Base-by-base conservation (phyloP, 495 filamentous ascomycete genomes). In the Hyaloscypha bicolor region DNA sequence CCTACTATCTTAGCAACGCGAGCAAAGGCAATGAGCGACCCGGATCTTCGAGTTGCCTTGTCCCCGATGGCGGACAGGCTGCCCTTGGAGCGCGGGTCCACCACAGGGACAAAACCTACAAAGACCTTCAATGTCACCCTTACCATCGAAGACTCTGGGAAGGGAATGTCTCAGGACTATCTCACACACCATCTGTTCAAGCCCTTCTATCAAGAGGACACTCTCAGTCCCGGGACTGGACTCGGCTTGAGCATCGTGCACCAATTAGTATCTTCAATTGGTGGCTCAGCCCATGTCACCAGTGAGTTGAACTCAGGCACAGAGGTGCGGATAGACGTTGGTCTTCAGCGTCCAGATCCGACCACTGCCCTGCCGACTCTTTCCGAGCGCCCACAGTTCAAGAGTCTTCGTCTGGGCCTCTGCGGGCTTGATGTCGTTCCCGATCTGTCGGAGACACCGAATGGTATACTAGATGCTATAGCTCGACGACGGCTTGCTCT, bases 121-220 rank as follows among this genome's bases (percentile, higher is more conserved):
- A 45, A 42, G 14, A 31, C 29, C 6, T 6, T 9, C n/a, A 31
- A 37, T 37, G 45, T 67, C 31, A 45, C 30, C 2, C 29, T 67
- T 6, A 29, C 31, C 21, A 52, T 71, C 9, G 33, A 52, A 53
- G 69, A 71, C 45, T 55, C 60, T 51, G 69, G 69, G 4, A 60
- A 29, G 19, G 91, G 91, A 12, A 93, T 94, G 61, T 83, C 82
- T 0, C 76, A 83, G 14, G 86, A 89, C 6, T 94, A 86, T 70
- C 75, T 93, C 11, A 81, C 82, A n/a, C 81, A 87, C 37, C 78
- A 82, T 11, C 75, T 91, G 6, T 64, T 56, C 32, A 64, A 37
- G 25, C 62, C 90, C 0, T 94, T 93, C 66, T 77, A 85, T 0
- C 90, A 94, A 64, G 90, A 92, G 70, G 82, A 90, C 67, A 76